Evolutionary conservation across 2,329 filamentous ascomycete species (phyloP).

Genomic region (Alternaria ventricosa): DNA sequence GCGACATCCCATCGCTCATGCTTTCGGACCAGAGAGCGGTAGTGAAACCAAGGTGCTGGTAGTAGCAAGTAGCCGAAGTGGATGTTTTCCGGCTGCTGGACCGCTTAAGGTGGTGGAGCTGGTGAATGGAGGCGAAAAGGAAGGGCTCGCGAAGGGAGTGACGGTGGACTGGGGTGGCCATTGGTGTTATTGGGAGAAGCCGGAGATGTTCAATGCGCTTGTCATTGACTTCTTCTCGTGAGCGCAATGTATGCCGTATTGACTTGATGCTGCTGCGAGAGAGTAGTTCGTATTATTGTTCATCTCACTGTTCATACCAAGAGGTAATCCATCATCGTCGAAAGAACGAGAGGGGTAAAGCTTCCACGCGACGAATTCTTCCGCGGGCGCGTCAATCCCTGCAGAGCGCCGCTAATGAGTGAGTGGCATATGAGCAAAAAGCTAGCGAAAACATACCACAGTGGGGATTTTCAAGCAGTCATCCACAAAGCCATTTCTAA

Average conservation of each 20-base stretch:
- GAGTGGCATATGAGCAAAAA: background rate
- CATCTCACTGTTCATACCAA: background rate
- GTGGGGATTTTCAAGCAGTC: background rate
- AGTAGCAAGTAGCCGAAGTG: constrained; percentile 35
- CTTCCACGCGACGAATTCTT: background rate
- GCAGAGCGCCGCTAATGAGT: background rate
- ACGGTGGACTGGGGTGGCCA: constrained; percentile 37
- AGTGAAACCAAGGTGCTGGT: constrained; percentile 29
- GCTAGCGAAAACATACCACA: background rate
- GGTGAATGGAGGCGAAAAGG: constrained; percentile 19
- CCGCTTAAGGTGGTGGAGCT: constrained; percentile 30
- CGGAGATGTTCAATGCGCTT: constrained; percentile 31
- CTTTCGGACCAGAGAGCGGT: constrained; percentile 21
- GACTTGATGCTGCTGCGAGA: background rate
- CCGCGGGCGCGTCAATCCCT: background rate
- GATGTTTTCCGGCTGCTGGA: constrained; percentile 36
- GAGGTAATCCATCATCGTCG: background rate
- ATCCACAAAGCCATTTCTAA: background rate
- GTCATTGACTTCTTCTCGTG: constrained; percentile 20
- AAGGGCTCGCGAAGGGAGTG: constrained; percentile 23
- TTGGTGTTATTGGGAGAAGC: constrained; percentile 42
- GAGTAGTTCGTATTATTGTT: background rate
- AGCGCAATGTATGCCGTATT: background rate
- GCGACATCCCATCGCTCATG: constrained; percentile 28
- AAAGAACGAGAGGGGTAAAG: background rate